phyloP scores from a whole-genome alignment of 192 early-diverging fungal genomes.

The Coemansia sp. region DNA sequence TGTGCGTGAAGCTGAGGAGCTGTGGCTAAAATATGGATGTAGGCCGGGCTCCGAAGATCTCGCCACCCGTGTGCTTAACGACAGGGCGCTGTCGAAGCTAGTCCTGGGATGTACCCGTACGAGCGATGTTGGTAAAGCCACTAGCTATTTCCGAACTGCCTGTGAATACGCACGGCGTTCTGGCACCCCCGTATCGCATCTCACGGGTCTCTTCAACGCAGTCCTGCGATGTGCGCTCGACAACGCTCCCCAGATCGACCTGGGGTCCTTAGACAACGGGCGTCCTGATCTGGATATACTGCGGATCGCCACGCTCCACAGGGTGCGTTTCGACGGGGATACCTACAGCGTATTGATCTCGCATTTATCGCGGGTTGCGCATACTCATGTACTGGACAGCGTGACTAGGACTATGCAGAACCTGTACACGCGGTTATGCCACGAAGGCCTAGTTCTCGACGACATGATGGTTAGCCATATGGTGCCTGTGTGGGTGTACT shows the following conservation, averaged over 20 bases:
- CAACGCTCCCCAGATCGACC: not conserved
- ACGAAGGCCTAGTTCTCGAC: slow-evolving; percentile 10
- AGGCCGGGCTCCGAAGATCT: not conserved
- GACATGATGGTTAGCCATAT: slow-evolving; percentile 21
- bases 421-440: slow-evolving; percentile 18
- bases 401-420: slow-evolving; percentile 11
- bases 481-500: slow-evolving; percentile 24
- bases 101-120: slow-evolving; percentile 21
- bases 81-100: slow-evolving; percentile 32
- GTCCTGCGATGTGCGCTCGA: slow-evolving; percentile 22
- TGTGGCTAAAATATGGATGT: slow-evolving; percentile 16
- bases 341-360: slow-evolving; percentile 38
- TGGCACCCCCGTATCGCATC: not conserved
- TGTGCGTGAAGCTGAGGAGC: slow-evolving; percentile 11
- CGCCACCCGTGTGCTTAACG: slow-evolving; percentile 5
- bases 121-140: slow-evolving; percentile 13
- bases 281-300: slow-evolving; percentile 19
- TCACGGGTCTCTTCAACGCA: slow-evolving; percentile 19
- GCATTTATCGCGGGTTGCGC: slow-evolving; percentile 13
- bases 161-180: not conserved
- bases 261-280: not conserved
- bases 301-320: not conserved
- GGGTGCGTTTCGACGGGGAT: slow-evolving; percentile 10
- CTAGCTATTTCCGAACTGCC: slow-evolving; percentile 9
- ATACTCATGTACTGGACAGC: not conserved